These are phyloP conservation scores for Cryptosporidium ubiquitum DNA, from an alignment of 169 alveolate species.

Conservation along the genomic window DNA sequence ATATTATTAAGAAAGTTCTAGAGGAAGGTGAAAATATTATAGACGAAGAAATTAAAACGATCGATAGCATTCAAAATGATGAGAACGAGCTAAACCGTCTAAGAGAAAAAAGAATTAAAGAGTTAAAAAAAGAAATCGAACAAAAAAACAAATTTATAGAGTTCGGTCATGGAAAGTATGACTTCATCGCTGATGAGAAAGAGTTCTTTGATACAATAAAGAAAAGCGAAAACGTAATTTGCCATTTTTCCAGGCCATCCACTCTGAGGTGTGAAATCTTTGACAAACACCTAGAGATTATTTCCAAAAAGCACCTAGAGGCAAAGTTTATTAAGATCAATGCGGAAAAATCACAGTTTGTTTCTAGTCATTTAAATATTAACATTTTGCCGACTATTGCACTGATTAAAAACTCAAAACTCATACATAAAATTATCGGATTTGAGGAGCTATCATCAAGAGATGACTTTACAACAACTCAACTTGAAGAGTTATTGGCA, in stretches of 20 bases:
- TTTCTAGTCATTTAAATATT: constrained; percentile 19
- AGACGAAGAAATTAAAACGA: constrained; percentile 31
- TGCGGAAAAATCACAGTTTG: constrained; percentile 83
- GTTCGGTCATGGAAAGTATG: constrained; percentile 57
- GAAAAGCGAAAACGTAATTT: constrained; percentile 77
- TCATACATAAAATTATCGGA: constrained; percentile 48
- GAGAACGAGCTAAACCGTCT: constrained; percentile 51
- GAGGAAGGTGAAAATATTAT: constrained; percentile 43
- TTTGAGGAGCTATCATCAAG: constrained; percentile 50
- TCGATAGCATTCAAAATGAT: constrained; percentile 32
- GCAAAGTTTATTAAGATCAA: constrained; percentile 83
- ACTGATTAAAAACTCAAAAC: constrained; percentile 9
- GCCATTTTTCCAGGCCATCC: constrained; percentile 82
- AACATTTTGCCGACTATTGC: constrained; percentile 50
- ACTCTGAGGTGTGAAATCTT: constrained; percentile 83
- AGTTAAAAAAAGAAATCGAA: constrained; percentile 14
- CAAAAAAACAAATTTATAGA: not conserved
- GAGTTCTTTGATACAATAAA: constrained; percentile 59
- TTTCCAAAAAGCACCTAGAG: constrained; percentile 78
- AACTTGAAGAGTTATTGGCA: constrained; percentile 55
- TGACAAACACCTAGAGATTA: constrained; percentile 78
- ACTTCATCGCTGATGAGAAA: constrained; percentile 17
- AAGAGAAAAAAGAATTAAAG: constrained; percentile 33
- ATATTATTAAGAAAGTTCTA: constrained; percentile 3
- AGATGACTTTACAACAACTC: constrained; percentile 42